Conservation (phyloP, 1,284 basidiomycete genomes). For the Apiotrichum domesticum region DNA sequence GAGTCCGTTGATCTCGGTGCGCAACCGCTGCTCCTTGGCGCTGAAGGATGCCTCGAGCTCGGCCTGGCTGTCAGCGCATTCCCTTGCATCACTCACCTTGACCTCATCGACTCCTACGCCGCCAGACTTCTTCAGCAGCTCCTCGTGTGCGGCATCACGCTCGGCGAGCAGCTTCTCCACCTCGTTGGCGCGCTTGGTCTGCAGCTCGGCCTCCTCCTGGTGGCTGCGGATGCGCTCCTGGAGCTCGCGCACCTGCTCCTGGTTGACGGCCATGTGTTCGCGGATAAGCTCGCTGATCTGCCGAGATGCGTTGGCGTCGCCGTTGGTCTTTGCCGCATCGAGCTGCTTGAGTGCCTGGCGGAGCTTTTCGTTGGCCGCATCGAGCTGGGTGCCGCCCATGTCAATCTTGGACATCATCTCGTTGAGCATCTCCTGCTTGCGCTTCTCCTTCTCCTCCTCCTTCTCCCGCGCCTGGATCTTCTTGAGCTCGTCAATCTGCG, state of each 20-base stretch:
- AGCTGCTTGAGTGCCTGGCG: slow-evolving; percentile 36
- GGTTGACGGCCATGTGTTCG: slow-evolving; percentile 82
- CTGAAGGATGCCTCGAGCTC: slow-evolving; percentile 93
- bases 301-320: slow-evolving; percentile 29
- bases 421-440: slow-evolving; percentile 99
- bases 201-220: slow-evolving; percentile 87
- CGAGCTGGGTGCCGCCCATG: slow-evolving; percentile 48
- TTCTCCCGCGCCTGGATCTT: slow-evolving; percentile 76
- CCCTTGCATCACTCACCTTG: slow-evolving; percentile 61
- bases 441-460: slow-evolving; percentile 97
- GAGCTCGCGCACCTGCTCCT: slow-evolving; percentile 77
- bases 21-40: slow-evolving; percentile 81
- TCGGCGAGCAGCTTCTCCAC: slow-evolving; percentile 73
- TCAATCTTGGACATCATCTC: slow-evolving; percentile 99
- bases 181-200: slow-evolving; percentile 75
- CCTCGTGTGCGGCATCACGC: slow-evolving; percentile 91
- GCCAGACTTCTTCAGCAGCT: slow-evolving; percentile 60
- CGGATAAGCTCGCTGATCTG: slow-evolving; percentile 62
- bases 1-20: slow-evolving; percentile 79
- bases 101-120: slow-evolving; percentile 67
- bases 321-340: slow-evolving; percentile 21
- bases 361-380: slow-evolving; percentile 37
- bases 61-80: slow-evolving; percentile 51
- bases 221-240: slow-evolving; percentile 81
- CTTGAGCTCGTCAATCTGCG: slow-evolving; percentile 71